phyloP scores from a whole-genome alignment of 192 early-diverging fungal species.

The Backusella luteola region DNA sequence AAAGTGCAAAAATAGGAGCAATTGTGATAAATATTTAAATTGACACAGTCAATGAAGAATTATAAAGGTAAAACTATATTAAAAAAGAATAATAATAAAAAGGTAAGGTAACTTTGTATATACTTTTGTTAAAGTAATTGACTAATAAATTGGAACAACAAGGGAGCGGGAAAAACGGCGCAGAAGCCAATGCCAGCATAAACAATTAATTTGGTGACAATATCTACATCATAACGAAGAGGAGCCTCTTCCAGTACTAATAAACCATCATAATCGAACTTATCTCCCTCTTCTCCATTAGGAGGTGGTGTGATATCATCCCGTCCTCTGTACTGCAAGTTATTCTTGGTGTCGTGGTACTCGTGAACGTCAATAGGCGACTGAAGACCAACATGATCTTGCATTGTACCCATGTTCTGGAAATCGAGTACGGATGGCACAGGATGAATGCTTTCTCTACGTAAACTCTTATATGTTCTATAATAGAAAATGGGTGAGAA shows the following conservation, averaged over 20 bases:
- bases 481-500: neutral
- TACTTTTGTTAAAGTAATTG: neutral
- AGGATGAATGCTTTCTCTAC: conserved; percentile 37
- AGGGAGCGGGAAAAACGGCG: conserved; percentile 47
- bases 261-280: conserved; percentile 12
- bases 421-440: conserved; percentile 43
- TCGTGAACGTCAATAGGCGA: conserved; percentile 49
- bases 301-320: neutral
- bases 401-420: conserved; percentile 34
- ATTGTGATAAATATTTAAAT: too few relatives aligned
- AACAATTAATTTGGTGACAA: conserved; percentile 59
- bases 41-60: neutral
- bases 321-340: neutral
- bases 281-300: conserved; percentile 8
- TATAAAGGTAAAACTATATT: neutral
- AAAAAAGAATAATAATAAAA: neutral
- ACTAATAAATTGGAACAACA: conserved; percentile 42
- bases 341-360: conserved; percentile 29
- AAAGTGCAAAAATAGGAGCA: too few relatives aligned
- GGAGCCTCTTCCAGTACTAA: conserved; percentile 38
- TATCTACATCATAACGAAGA: conserved; percentile 55
- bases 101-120: neutral
- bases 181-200: conserved; percentile 58
- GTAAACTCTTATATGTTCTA: conserved; percentile 37
- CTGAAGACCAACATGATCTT: conserved; percentile 50